phyloP scores from a whole-genome alignment of 306 rosid species.

The Ormosia semicastrata region DNA sequence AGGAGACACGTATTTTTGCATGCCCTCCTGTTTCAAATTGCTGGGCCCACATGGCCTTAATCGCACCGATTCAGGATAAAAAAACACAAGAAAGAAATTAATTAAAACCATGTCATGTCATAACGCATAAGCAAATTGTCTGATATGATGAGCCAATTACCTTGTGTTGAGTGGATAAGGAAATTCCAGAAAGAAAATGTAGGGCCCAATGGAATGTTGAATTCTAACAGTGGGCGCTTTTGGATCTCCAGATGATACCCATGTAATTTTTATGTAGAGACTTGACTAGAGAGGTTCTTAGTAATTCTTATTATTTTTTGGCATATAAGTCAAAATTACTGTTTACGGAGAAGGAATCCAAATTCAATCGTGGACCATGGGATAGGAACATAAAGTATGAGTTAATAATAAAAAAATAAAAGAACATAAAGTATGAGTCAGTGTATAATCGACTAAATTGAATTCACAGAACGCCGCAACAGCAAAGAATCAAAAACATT shows the following conservation, averaged over 20 bases:
- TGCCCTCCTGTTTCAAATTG: neutral
- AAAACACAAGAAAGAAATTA: neutral
- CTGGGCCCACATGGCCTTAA: conserved; percentile 14
- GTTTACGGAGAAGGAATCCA: neutral
- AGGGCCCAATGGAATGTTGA: conserved; percentile 7
- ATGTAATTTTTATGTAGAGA: neutral
- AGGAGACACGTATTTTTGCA: neutral
- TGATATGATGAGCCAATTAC: conserved; percentile 23
- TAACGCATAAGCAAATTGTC: conserved; percentile 6
- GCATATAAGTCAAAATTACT: neutral
- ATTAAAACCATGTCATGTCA: neutral
- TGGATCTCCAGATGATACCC: neutral
- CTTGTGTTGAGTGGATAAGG: conserved; percentile 6
- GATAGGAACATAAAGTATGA: neutral
- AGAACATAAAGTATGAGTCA: no score
- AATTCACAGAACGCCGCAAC: neutral
- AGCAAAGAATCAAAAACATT: neutral
- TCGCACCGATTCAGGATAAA: conserved; percentile 19
- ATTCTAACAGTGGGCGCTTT: neutral
- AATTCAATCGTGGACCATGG: neutral
- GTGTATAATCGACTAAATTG: neutral
- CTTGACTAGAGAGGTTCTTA: neutral
- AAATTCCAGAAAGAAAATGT: neutral
- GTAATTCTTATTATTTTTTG: neutral
- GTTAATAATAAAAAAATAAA: neutral